phyloP scores from a whole-genome alignment of 2,329 filamentous ascomycete genomes.

The Corniculantispora saksenae region DNA sequence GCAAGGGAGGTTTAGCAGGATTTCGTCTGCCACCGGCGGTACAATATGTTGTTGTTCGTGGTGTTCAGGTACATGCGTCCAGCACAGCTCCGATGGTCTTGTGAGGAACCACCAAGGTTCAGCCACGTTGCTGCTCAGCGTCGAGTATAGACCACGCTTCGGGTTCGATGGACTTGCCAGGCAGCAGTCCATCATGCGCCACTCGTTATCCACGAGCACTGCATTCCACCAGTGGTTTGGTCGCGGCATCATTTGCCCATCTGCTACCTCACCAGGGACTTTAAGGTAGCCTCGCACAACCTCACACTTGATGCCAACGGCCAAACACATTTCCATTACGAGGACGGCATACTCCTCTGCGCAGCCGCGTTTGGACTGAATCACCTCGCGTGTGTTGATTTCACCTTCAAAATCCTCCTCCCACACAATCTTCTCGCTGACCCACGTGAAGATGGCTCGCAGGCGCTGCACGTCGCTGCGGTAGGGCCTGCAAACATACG shows the following conservation, averaged over 20 bases:
- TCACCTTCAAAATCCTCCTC: conserved; percentile 91
- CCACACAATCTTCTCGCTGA: conserved; percentile 92
- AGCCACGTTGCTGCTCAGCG: conserved; percentile 65
- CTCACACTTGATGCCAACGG: conserved; percentile 85
- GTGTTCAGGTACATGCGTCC: conserved; percentile 89
- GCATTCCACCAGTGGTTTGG: conserved; percentile 99
- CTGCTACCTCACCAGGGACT: conserved; percentile 77
- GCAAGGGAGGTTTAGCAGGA: conserved; percentile 82
- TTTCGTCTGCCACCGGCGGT: conserved; percentile 81
- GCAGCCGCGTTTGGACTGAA: conserved; percentile 80
- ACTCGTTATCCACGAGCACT: conserved; percentile 88
- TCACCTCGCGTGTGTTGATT: conserved; percentile 78
- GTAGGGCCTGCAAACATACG: conserved; percentile 91
- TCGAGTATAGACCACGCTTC: conserved; percentile 74
- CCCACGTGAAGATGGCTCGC: conserved; percentile 95
- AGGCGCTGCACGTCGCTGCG: conserved; percentile 90
- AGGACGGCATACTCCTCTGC: conserved; percentile 87
- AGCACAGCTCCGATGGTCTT: conserved; percentile 85
- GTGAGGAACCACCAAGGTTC: conserved; percentile 95
- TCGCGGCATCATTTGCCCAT: conserved; percentile 78
- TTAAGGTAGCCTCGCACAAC: conserved; percentile 90
- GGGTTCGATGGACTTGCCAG: conserved; percentile 91
- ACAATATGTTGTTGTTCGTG: conserved; percentile 91
- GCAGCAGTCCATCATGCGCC: conserved; percentile 94
- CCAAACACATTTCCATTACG: conserved; percentile 89